Evolutionary conservation across 306 rosid species (phyloP).

Genomic region (Purshia tridentata): DNA sequence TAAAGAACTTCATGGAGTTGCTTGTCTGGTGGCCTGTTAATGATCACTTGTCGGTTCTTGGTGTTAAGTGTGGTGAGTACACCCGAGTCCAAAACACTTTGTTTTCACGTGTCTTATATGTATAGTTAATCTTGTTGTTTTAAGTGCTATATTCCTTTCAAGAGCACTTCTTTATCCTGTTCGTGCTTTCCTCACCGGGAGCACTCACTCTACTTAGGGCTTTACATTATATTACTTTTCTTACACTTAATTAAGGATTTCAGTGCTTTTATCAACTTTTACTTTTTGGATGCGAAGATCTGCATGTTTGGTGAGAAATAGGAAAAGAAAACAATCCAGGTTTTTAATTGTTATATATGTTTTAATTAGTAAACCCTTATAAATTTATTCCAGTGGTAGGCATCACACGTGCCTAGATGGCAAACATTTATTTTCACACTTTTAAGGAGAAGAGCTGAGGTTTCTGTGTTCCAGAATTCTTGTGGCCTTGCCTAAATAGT

Average conservation of each 20-base stretch:
- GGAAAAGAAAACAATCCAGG: neutral
- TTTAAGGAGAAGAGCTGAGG: too few relatives aligned
- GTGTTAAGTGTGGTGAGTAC: neutral
- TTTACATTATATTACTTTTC: neutral
- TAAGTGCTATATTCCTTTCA: neutral
- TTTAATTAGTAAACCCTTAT: too few relatives aligned
- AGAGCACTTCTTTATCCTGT: too few relatives aligned
- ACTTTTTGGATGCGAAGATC: neutral
- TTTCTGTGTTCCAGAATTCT: too few relatives aligned
- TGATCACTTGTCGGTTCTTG: neutral
- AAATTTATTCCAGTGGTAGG: too few relatives aligned
- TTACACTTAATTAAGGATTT: neutral
- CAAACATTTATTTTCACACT: too few relatives aligned
- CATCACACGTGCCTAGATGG: too few relatives aligned
- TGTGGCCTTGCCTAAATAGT: too few relatives aligned
- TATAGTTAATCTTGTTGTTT: neutral
- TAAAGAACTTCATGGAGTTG: constrained; percentile 6
- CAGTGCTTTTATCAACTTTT: neutral
- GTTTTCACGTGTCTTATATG: neutral
- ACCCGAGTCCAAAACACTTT: neutral
- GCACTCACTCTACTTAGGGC: too few relatives aligned
- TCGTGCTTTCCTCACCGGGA: too few relatives aligned
- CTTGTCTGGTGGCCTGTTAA: neutral
- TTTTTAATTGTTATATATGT: neutral
- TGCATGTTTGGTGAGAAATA: neutral